Evolutionary conservation across 2,329 filamentous ascomycete genomes (phyloP), one percentile per base, ranked within the genome.

Genomic region (Falciphora oryzae): DNA sequence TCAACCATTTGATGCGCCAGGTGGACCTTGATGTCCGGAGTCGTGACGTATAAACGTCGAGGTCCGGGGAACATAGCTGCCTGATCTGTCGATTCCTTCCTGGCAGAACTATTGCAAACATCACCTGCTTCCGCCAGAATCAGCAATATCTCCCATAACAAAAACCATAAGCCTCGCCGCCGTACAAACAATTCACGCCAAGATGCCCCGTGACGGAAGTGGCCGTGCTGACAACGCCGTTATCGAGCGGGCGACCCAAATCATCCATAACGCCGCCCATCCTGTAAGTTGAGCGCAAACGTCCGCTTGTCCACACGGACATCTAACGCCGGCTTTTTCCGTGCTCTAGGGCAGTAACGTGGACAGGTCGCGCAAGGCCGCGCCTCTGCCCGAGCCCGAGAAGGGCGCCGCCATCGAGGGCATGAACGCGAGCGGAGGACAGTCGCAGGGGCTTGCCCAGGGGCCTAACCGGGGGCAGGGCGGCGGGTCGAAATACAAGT

Each of bases 201-300:
- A 65, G 65, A 83, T 83, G 81, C 80, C 81, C 78, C 79, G 80
- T 71, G 73, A 79, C 66, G 80, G 80, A 79, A 78, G 80, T 70
- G 79, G 79, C 63, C 76, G 75, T 67, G 75, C 77, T 65, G 74
- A 83, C 73, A 83, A 83, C 72, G 78, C 78, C 65, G 70, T 79
- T 44, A 77, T 78, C 64, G 57, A 63, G 70, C 73, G 13, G 72
- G 71, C 65, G 73, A 80, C 67, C 67, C 56, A 63, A 56, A 78
- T 82, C 62, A 71, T 74, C 65, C 81, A 83, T 72, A 81, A 81
- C 53, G 74, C 73, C 13, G 79, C 77, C 16, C 70, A 73, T 27
- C 70, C 75, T 59, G 80, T 82, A 69, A 66, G 75, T 68, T 14
- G 8, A 35, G 22, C 11, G 60, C 18, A 2, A 56, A 28, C 22